These are phyloP conservation scores for Phytopythium helicoides DNA, from an alignment of 352 stramenopile genomes.

Conservation along the genomic window DNA sequence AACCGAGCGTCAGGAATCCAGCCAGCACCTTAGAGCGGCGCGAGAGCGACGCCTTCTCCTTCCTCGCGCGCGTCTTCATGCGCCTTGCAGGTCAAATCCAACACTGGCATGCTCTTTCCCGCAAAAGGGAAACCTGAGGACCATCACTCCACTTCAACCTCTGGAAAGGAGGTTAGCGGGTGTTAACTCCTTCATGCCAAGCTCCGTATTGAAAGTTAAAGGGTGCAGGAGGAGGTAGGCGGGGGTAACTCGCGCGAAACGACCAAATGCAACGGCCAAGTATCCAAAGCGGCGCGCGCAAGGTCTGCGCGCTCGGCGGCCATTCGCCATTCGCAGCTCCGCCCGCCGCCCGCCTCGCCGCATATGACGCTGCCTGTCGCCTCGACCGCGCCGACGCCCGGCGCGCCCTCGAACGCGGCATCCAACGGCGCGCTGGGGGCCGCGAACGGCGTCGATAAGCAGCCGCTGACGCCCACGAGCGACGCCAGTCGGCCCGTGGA, in stretches of 20 bases:
- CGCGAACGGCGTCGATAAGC: constrained; percentile 1
- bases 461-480: not conserved
- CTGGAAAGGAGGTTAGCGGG: constrained; percentile 1
- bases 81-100: constrained; percentile 12
- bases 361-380: constrained; percentile 26
- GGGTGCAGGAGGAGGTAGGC: not conserved
- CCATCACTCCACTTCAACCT: constrained; percentile 52
- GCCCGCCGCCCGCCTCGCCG: not conserved
- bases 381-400: constrained; percentile 7
- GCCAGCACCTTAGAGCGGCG: constrained; percentile 3
- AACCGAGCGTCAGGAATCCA: not conserved
- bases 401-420: not conserved
- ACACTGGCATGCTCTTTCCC: constrained; percentile 2
- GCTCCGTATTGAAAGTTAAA: not conserved
- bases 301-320: too few species aligned
- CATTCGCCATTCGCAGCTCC: not conserved
- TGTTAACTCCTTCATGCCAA: not conserved
- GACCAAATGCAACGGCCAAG: constrained; percentile 3
- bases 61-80: constrained; percentile 11
- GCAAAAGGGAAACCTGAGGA: constrained; percentile 7
- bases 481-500: not conserved
- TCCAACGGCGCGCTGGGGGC: not conserved
- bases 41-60: not conserved
- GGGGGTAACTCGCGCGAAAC: constrained; percentile 3
- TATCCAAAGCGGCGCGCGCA: constrained; percentile 6